These are phyloP conservation scores for Emmonsiellopsis sp. DNA, from an alignment of 2,329 filamentous ascomycete genomes.

Conservation along the genomic window DNA sequence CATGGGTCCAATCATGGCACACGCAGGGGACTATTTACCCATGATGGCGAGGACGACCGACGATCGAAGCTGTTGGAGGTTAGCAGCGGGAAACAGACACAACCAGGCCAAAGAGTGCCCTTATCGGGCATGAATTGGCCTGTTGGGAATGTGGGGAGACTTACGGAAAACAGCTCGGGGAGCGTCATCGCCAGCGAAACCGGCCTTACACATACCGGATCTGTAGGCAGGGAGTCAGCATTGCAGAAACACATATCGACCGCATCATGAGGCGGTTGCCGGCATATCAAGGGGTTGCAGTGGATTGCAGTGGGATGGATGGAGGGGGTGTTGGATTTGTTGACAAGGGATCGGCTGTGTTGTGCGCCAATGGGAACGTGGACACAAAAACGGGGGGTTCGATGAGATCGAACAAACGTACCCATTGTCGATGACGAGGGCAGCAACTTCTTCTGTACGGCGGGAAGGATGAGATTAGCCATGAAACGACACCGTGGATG, in stretches of 20 bases:
- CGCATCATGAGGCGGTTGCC: background rate
- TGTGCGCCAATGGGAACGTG: conserved; percentile 11
- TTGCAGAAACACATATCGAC: background rate
- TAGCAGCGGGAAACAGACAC: conserved; percentile 7
- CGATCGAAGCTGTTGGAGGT: conserved; percentile 73
- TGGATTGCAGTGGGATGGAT: background rate
- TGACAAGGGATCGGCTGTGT: background rate
- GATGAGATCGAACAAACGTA: conserved; percentile 54
- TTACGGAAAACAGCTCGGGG: conserved; percentile 99
- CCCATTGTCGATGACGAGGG: conserved; percentile 99
- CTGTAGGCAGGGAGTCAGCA: conserved; percentile 43
- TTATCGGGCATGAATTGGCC: too few species aligned
- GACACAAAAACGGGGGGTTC: conserved; percentile 7
- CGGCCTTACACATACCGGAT: conserved; percentile 99
- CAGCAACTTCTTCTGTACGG: conserved; percentile 93
- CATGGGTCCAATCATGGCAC: background rate
- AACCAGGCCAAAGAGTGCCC: conserved; percentile 4
- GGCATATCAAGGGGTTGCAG: background rate
- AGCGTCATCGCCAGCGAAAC: conserved; percentile 99
- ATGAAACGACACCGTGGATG: conserved; percentile 9
- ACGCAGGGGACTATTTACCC: conserved; percentile 59
- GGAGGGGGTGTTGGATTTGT: conserved; percentile 6
- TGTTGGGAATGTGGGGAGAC: conserved; percentile 39
- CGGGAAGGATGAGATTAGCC: conserved; percentile 38
- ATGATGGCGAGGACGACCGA: conserved; percentile 99